A percentile compares a stretch with the other conserved stretches of the same genome.
phyloP scores from a whole-genome alignment of 1,284 basidiomycete species.

The Coniferiporia weirii region DNA sequence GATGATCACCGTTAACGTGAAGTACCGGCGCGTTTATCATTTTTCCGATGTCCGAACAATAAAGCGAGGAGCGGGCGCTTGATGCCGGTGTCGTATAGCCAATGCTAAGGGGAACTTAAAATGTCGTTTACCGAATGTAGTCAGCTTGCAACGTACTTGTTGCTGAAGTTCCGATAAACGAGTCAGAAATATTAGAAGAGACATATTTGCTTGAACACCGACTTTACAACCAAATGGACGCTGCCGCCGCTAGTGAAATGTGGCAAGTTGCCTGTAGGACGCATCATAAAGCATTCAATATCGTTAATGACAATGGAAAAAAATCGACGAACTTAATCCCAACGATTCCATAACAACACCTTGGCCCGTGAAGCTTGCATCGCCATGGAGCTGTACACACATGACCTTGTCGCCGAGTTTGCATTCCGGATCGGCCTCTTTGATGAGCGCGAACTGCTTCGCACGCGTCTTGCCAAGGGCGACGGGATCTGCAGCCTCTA shows the following conservation, averaged over 20 bases:
- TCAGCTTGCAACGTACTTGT: constrained; percentile 36
- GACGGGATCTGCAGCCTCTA: constrained; percentile 82
- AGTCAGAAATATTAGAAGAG: not conserved
- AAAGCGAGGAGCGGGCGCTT: constrained; percentile 75
- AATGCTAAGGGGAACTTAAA: constrained; percentile 46
- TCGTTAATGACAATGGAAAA: not conserved
- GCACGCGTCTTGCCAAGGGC: constrained; percentile 87
- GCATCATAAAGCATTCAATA: constrained; percentile 20
- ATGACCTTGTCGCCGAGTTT: constrained; percentile 80
- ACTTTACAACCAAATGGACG: constrained; percentile 90
- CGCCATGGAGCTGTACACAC: constrained; percentile 86
- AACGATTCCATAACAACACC: constrained; percentile 87
- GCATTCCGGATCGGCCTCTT: constrained; percentile 55
- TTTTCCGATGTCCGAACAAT: constrained; percentile 87
- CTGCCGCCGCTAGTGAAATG: constrained; percentile 88
- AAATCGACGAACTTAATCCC: constrained; percentile 57
- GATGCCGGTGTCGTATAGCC: constrained; percentile 87
- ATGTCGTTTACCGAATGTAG: not conserved
- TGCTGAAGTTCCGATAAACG: constrained; percentile 32
- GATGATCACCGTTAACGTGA: constrained; percentile 89
- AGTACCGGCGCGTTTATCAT: constrained; percentile 85
- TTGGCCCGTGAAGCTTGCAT: constrained; percentile 86
- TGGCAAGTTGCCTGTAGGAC: constrained; percentile 64
- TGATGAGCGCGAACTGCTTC: constrained; percentile 83
- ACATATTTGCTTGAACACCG: constrained; percentile 28